phyloP scores from a whole-genome alignment of 495 filamentous ascomycete species.

The Aspergillus bertholletiae region DNA sequence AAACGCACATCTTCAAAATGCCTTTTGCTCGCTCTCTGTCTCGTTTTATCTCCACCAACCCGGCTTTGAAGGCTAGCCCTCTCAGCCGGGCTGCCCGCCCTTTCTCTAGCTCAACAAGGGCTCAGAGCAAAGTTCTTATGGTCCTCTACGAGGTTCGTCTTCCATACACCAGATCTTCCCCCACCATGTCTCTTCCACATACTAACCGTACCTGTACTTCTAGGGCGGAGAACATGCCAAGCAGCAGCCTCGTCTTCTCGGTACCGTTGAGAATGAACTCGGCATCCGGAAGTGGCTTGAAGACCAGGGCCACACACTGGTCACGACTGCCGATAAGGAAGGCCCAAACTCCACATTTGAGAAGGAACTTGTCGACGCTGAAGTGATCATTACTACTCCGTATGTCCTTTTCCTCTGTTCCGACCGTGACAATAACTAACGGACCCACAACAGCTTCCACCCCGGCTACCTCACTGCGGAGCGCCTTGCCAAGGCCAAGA shows the following conservation, averaged over 20 bases:
- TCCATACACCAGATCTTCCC: background rate
- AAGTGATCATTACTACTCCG: slow-evolving; percentile 99
- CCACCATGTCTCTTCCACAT: no score
- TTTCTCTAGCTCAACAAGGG: slow-evolving; percentile 42
- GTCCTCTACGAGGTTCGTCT: slow-evolving; percentile 71
- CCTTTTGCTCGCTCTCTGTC: no score
- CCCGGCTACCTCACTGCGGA: slow-evolving; percentile 96
- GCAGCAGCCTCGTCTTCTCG: slow-evolving; percentile 80
- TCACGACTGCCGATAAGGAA: slow-evolving; percentile 97
- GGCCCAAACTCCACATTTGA: slow-evolving; percentile 91
- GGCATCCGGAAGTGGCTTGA: slow-evolving; percentile 96
- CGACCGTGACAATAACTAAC: slow-evolving; percentile 34
- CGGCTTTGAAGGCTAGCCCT: no score
- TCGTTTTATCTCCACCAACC: no score
- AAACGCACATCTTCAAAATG: no score
- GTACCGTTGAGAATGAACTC: slow-evolving; percentile 97
- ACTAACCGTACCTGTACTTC: background rate
- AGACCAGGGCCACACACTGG: slow-evolving; percentile 88
- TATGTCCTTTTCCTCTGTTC: no score
- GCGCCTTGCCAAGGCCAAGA: slow-evolving; percentile 96
- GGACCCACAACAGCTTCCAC: slow-evolving; percentile 74
- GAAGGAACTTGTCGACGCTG: slow-evolving; percentile 90
- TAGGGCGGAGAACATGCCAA: slow-evolving; percentile 66
- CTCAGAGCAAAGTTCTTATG: slow-evolving; percentile 74
- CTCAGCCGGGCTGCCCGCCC: no score